Evolutionary conservation across 495 filamentous ascomycete species (phyloP).

Genomic region (Alectoria sarmentosa): DNA sequence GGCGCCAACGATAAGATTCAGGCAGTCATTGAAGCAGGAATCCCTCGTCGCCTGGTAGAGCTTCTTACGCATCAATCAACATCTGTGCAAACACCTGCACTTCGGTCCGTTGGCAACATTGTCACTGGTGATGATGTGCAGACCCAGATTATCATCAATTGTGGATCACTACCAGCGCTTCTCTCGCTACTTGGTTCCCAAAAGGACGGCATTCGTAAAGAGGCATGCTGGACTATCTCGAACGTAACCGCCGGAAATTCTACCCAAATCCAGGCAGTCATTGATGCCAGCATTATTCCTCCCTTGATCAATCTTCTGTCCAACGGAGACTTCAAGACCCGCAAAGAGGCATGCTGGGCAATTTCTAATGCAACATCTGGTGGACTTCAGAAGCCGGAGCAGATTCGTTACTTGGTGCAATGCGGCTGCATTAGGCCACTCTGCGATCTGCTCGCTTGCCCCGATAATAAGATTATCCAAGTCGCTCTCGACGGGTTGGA

Average conservation of each 20-base stretch:
- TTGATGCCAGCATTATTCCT: conserved; percentile 94
- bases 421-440: conserved; percentile 96
- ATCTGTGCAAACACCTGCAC: conserved; percentile 95
- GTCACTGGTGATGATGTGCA: conserved; percentile 98
- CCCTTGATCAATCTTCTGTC: conserved; percentile 92
- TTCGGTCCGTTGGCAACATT: conserved; percentile 97
- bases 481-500: conserved; percentile 96
- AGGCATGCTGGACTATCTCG: conserved; percentile 99
- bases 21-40: conserved; percentile 96
- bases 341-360: conserved; percentile 99
- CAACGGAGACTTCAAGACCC: conserved; percentile 97
- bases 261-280: conserved; percentile 92
- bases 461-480: conserved; percentile 99
- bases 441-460: conserved; percentile 92
- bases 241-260: conserved; percentile 99
- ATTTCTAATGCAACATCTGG: conserved; percentile 99
- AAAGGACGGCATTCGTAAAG: conserved; percentile 99
- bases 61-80: conserved; percentile 98
- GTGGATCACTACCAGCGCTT: conserved; percentile 83
- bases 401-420: conserved; percentile 89
- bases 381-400: conserved; percentile 95
- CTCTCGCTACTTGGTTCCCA: conserved; percentile 88
- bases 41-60: conserved; percentile 94
- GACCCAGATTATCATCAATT: conserved; percentile 99
- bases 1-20: conserved; percentile 99